Evolutionary conservation across 306 rosid species (phyloP).

Genomic region (Astragalus membranaceus): DNA sequence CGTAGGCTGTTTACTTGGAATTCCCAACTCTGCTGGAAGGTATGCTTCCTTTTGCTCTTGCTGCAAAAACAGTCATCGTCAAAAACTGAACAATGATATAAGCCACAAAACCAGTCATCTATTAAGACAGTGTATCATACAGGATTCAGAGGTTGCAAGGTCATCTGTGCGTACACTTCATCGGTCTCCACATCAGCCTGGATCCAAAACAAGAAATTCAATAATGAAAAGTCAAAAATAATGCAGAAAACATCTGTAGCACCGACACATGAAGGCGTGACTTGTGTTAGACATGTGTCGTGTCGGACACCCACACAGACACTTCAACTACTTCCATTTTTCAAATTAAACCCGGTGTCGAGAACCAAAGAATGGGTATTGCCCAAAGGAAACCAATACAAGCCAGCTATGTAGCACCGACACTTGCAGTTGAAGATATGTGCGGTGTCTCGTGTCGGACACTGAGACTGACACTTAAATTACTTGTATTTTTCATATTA

Average conservation of each 20-base stretch:
- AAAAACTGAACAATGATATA: constrained; percentile 18
- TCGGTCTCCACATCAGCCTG: constrained; percentile 94
- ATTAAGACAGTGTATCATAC: constrained; percentile 35
- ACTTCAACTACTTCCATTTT: too few relatives aligned
- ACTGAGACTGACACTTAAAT: too few relatives aligned
- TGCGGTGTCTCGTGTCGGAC: too few relatives aligned
- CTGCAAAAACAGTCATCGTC: constrained; percentile 34
- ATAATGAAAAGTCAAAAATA: constrained; percentile 1
- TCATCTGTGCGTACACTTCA: constrained; percentile 94
- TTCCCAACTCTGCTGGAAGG: constrained; percentile 83
- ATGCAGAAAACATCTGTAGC: not conserved
- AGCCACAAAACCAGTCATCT: not conserved
- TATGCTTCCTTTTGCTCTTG: constrained; percentile 95
- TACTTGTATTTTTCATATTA: too few relatives aligned
- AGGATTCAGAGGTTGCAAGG: constrained; percentile 82
- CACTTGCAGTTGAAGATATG: too few relatives aligned
- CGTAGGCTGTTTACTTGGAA: constrained; percentile 88
- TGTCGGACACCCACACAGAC: too few relatives aligned
- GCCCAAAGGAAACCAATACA: too few relatives aligned
- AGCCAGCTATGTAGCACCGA: too few relatives aligned
- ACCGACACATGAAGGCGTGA: too few relatives aligned
- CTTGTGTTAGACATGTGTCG: too few relatives aligned
- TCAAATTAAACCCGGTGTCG: too few relatives aligned
- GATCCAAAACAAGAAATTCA: constrained; percentile 6
- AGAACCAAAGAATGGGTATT: too few relatives aligned